Percentiles rank a stretch among this genome's conserved stretches.
These are phyloP conservation scores for Marchantia polymorpha DNA, from an alignment of 225 moss, liverwort and hornwort species.

Conservation along the genomic window DNA sequence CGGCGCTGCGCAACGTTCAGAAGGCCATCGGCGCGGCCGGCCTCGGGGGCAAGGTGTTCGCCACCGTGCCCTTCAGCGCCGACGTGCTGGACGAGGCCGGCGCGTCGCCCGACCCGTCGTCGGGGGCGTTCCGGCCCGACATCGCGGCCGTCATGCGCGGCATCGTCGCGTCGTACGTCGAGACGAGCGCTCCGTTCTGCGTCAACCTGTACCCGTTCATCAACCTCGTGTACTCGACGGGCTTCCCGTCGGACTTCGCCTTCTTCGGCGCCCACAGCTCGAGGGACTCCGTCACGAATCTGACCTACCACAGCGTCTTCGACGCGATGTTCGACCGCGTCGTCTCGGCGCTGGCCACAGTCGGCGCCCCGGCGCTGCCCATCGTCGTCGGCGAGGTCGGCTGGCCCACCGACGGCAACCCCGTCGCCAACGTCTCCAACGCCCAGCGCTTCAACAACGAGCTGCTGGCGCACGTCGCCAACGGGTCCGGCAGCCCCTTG, in stretches of 20 bases:
- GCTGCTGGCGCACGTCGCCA: slow-evolving; percentile 44
- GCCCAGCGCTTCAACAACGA: slow-evolving; percentile 53
- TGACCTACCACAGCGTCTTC: slow-evolving; percentile 48
- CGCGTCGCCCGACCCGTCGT: slow-evolving; percentile 17
- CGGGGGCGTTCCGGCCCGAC: slow-evolving; percentile 42
- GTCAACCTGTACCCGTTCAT: slow-evolving; percentile 66
- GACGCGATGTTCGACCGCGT: slow-evolving; percentile 62
- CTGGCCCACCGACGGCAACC: slow-evolving; percentile 66
- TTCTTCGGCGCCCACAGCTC: slow-evolving; percentile 38
- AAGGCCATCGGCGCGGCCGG: slow-evolving; percentile 52
- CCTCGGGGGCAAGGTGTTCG: slow-evolving; percentile 33
- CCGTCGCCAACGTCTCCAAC: slow-evolving; percentile 28
- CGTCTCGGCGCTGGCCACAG: slow-evolving; percentile 44
- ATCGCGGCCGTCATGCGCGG: slow-evolving; percentile 40
- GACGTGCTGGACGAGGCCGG: slow-evolving; percentile 30
- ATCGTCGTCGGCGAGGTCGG: slow-evolving; percentile 68
- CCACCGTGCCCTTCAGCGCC: slow-evolving; percentile 64
- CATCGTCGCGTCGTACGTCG: slow-evolving; percentile 44
- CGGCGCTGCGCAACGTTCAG: slow-evolving; percentile 58
- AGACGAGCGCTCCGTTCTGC: slow-evolving; percentile 49
- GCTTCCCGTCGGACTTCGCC: slow-evolving; percentile 53
- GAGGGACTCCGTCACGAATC: slow-evolving; percentile 27
- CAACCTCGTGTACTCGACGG: slow-evolving; percentile 34
- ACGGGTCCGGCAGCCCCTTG: slow-evolving; percentile 42
- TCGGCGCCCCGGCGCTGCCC: slow-evolving; percentile 40